Base-by-base conservation (phyloP, 495 filamentous ascomycete genomes). In the Penicillium manginii region DNA sequence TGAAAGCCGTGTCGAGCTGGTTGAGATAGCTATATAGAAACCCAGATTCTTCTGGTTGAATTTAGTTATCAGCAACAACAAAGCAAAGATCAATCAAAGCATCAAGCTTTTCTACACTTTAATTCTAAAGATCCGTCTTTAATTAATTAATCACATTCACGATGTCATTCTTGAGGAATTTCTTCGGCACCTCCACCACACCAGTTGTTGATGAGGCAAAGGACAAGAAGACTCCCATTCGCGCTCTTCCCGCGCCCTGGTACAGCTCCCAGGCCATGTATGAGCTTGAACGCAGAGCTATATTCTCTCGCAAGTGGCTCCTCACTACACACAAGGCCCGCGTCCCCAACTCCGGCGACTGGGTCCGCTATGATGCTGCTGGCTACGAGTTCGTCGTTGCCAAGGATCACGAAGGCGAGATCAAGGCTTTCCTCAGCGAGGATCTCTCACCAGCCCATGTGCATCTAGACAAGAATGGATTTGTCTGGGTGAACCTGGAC, bases 351-450 rank as follows among this genome's bases (percentile, higher is more conserved):
- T 57, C 71, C 6, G 80, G 79, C 11, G 78, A 81, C 59, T 81
- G 66, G 35, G 64, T 80, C 12, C 63, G 54, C n/a, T 78, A 76
- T 61, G 71, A 78, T 17, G 59, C 77, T 9, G 79, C 79, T 18
- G 75, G 73, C 31, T 83, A 71, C 61, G 60, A 73, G n/a, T 80
- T 83, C 62, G 56, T 81, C 52, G 52, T 83, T 26, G 58, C 66
- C 37, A 67, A 72, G 31, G 78, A 81, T 29, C 71, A 75, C 45
- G 53, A 79, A 32, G 75, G 71, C 37, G 68, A 65, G 4, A 74
- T 83, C 63, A 80, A 75, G 18, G 80, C 69, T 6, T 80, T 82
- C 64, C 75, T 80, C 63, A 78, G 77, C 54, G 78, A 81, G 19
- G 63, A 73, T 8, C 65, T 80, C 29, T 61, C 68, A 39, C 71